Evolutionary conservation across 1,284 basidiomycete genomes (phyloP).

Genomic region (Ceratobasidium sp.): DNA sequence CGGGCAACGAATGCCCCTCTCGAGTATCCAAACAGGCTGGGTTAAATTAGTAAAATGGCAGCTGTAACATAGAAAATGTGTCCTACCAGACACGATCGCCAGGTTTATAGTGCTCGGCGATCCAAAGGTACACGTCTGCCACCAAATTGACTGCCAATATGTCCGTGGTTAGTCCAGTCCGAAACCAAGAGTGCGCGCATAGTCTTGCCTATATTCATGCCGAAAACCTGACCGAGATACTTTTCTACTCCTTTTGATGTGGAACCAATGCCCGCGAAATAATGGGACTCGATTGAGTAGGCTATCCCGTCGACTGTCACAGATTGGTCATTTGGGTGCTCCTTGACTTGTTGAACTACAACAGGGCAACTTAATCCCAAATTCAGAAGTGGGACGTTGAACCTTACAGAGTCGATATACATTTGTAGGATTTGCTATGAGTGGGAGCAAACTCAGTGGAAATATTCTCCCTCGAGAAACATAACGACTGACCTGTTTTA

Average conservation of each 20-base stretch:
- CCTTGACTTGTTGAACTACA: not conserved
- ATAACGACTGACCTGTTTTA: not conserved
- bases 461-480: not conserved
- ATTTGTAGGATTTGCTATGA: slow-evolving; percentile 15
- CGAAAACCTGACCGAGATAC: slow-evolving; percentile 18
- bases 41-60: not conserved
- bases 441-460: not conserved
- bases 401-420: slow-evolving; percentile 19
- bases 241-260: slow-evolving; percentile 9
- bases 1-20: slow-evolving; percentile 48
- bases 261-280: slow-evolving; percentile 30
- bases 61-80: not conserved
- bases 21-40: slow-evolving; percentile 38
- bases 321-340: not conserved
- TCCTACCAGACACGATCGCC: slow-evolving; percentile 32
- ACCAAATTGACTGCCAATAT: slow-evolving; percentile 26
- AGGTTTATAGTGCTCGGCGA: slow-evolving; percentile 6
- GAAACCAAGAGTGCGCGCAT: not conserved
- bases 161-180: not conserved
- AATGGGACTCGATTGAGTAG: not conserved
- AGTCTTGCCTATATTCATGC: slow-evolving; percentile 21
- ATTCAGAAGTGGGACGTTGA: not conserved
- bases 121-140: slow-evolving; percentile 16
- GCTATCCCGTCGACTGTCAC: not conserved
- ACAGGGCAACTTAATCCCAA: not conserved